Base-by-base conservation (phyloP, 2,329 filamentous ascomycete species). In the Herpotrichia juniperi region DNA sequence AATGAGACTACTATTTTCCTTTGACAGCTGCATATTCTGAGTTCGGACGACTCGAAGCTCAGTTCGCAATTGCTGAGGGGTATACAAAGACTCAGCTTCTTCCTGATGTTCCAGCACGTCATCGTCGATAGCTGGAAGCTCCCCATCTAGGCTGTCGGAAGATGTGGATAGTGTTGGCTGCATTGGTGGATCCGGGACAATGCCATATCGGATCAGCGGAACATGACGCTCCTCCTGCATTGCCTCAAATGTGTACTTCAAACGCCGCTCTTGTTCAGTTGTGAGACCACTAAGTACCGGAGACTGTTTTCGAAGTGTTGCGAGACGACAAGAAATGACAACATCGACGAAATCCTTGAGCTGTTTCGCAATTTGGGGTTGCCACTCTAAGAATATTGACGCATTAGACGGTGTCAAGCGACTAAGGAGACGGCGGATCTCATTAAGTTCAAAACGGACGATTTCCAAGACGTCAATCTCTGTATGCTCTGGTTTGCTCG, bases 301-400 rank as follows among this genome's bases (percentile, higher is more conserved):
- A 31, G 42, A 7, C n/a, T 45, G 39, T 10, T 8, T 39, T 16
- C 8, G 16, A 39, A 11, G 34, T n/a, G n/a, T n/a, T 10, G 10
- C 34, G 34, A 39, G 10, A 39, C 11, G 34, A 8, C 42, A 39
- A 21, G 28, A 11, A n/a, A 53, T 28, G 22, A 53, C 25, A 6
- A 31, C 19, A 22, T 37, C 22, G 6, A 49, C 19, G 21, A 37
- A 50, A 7, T 53, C 46, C 11, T 7, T 9, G 10, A 53, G n/a
- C 12, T 39, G 16, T 16, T 40, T 9, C 17, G 34, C 21, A 11
- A 60, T 46, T 2, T 48, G 24, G 1, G 37, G 21, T 12, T 50
- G 51, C 56, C 57, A 57, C 8, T 35, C 21, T 6, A 48, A 40
- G 39, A 57, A 61, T 4, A 44, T 39, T 1, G 56, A 49, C 6